phyloP scores from a whole-genome alignment of 2,329 filamentous ascomycete genomes.

The Colletotrichum sansevieriae region DNA sequence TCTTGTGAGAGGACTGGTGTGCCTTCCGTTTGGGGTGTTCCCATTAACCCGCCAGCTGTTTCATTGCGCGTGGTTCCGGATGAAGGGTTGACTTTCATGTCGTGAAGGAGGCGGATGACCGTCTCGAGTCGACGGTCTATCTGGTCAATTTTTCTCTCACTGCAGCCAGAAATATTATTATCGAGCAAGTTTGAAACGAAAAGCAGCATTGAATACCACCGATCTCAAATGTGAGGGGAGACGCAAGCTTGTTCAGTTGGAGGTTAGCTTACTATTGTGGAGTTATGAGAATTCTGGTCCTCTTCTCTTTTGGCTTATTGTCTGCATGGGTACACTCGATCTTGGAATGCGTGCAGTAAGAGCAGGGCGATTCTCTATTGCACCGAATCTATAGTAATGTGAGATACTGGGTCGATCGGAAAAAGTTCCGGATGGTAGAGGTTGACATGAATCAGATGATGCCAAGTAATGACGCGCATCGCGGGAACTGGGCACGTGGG shows the following conservation, averaged over 20 bases:
- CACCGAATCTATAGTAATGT: slow-evolving; percentile 50
- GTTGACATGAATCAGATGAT: not conserved
- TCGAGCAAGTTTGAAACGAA: not conserved
- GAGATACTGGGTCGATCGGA: not conserved
- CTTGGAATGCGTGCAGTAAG: slow-evolving; percentile 53
- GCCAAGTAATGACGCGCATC: slow-evolving; percentile 1
- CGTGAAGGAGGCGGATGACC: slow-evolving; percentile 51
- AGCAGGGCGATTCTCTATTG: slow-evolving; percentile 53
- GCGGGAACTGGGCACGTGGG: not conserved
- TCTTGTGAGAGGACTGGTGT: slow-evolving; percentile 1
- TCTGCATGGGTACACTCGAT: slow-evolving; percentile 53
- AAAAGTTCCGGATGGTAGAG: not conserved
- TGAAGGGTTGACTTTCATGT: slow-evolving; percentile 48
- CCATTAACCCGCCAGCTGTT: not conserved
- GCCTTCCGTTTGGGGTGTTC: slow-evolving; percentile 8
- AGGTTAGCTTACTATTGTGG: slow-evolving; percentile 52
- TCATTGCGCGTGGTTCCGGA: slow-evolving; percentile 16
- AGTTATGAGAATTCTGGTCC: slow-evolving; percentile 53
- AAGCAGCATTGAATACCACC: too few species aligned
- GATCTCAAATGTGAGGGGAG: too few species aligned
- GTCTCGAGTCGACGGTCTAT: slow-evolving; percentile 54
- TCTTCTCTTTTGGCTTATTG: slow-evolving; percentile 51
- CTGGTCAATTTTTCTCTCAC: slow-evolving; percentile 55
- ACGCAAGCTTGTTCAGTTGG: not conserved
- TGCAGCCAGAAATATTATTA: slow-evolving; percentile 32